phyloP scores from a whole-genome alignment of 2,329 filamentous ascomycete genomes.

The Claviceps sp. region DNA sequence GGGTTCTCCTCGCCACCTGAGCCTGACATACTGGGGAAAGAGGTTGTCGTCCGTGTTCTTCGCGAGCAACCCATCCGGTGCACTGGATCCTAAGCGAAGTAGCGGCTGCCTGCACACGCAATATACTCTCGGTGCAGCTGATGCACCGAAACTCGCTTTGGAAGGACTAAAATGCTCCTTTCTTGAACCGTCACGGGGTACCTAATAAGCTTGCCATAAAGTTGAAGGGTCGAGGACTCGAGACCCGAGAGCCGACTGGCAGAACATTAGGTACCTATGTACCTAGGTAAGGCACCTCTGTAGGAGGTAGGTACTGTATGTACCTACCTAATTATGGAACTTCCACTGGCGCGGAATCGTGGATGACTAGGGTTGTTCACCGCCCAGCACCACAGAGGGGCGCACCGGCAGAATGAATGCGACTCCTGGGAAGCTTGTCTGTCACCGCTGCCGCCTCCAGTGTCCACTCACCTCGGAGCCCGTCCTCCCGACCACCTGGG shows the following conservation, averaged over 20 bases:
- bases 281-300: too few species aligned
- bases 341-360: too few species aligned
- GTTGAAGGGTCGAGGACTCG: neutral
- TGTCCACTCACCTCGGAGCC: neutral
- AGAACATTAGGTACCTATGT: too few species aligned
- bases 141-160: neutral
- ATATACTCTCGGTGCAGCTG: neutral
- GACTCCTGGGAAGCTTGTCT: neutral
- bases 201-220: neutral
- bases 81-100: too few species aligned
- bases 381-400: constrained; percentile 2
- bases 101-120: neutral
- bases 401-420: neutral
- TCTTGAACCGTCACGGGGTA: neutral
- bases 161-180: neutral
- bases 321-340: too few species aligned
- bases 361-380: neutral
- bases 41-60: too few species aligned
- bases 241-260: neutral
- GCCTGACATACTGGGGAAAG: too few species aligned
- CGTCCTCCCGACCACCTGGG: neutral
- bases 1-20: too few species aligned
- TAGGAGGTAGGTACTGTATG: too few species aligned
- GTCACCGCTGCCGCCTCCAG: constrained; percentile 4
- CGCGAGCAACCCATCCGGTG: too few species aligned